Conservation (phyloP, 345 rosid genomes). For the Eucalyptus viminalis region DNA sequence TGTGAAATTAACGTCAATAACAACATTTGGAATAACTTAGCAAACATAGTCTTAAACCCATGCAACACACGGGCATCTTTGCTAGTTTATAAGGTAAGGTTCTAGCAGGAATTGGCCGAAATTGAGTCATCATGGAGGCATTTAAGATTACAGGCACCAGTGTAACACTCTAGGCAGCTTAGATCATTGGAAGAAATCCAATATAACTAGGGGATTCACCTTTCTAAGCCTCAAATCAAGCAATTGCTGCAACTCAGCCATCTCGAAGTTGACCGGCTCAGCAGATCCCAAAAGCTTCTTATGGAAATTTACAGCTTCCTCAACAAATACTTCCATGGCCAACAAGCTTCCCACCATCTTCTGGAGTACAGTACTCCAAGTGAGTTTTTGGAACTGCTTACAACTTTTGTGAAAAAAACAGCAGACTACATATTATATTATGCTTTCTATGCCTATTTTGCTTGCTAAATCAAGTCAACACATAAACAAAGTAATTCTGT, state of each 20-base stretch:
- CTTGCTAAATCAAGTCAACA: neutral
- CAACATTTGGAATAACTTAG: neutral
- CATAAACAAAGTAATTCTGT: neutral
- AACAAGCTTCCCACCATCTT: neutral
- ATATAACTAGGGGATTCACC: neutral
- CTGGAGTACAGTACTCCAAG: neutral
- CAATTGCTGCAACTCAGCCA: neutral
- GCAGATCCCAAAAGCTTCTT: neutral
- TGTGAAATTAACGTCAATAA: neutral
- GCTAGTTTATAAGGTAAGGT: neutral
- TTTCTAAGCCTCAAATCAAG: neutral
- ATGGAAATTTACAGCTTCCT: neutral
- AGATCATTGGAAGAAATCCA: neutral
- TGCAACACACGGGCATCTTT: neutral
- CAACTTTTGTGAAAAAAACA: neutral
- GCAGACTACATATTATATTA: neutral
- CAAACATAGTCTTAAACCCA: neutral
- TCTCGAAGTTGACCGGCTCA: neutral
- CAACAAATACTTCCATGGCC: neutral
- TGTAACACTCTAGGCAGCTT: neutral
- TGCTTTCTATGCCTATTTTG: neutral
- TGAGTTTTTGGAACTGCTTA: neutral
- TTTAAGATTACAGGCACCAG: neutral
- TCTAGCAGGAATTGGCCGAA: neutral
- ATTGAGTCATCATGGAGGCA: neutral